Base-by-base conservation (phyloP, 1,284 basidiomycete species). In the Acaromyces ingoldii region DNA sequence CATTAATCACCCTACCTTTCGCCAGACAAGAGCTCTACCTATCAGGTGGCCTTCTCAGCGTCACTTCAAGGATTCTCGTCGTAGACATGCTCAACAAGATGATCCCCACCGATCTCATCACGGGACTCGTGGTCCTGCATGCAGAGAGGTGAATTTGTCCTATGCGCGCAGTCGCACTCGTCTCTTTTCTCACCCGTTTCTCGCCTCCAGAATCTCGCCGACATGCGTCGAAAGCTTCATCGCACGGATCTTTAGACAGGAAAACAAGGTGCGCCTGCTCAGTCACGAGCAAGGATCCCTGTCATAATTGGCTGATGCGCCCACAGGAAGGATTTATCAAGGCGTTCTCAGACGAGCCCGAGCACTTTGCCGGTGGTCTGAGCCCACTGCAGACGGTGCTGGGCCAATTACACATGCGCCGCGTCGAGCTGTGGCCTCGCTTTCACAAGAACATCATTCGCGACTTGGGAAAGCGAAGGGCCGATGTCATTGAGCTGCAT, bases 331-430 rank as follows among this genome's bases (percentile, higher is more conserved):
- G 92, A 1, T 99, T 97, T 75, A 78, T 96, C 59, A 97, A 98
- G 76, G 95, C 91, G 0, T 97, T 98, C 72, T 91, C 91, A 0
- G 93, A 97, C 74, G 86, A 96, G 65, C 91, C 93, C 0, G 93
- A 98, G 74, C 84, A 87, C 55, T 95, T 98, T 58, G 91, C 88
- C 0, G 88, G 85, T 62, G 92, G 92, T 0, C 78, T 97, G 70
- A 90, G 87, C 1, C 92, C 93, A 0, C 78, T 99, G 17, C 88
- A 88, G 68, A 91, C 87, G 42, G 88, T 95, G 57, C 85, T 98
- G 81, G 88, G 91, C 60, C 91, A 95, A 74, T 81, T 98, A 3
- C 89, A 90, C 62, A 80, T 98, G 51, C 83, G 88, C 22, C 85
- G 82, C 10, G 91, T 93, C 1, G 85, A 89, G 68, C 85, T 99